Base-by-base conservation (phyloP, 108 stramenopile species). In the Hondaea fermentalgiana region DNA sequence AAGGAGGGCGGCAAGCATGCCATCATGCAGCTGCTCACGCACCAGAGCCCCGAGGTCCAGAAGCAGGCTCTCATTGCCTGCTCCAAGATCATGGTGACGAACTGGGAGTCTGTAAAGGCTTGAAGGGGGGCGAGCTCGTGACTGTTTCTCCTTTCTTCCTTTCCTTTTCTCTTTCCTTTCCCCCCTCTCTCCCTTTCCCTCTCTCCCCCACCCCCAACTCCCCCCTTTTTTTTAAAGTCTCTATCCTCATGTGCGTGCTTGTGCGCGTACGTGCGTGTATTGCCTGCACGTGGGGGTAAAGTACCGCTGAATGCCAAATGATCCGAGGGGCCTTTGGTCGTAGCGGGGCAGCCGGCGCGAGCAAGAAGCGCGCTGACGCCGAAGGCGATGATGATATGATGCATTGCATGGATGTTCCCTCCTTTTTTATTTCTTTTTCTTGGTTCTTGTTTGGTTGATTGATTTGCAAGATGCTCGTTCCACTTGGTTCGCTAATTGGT, bases 21-120 rank as follows among this genome's bases (percentile, higher is more conserved):
- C 88, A 94, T 97, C 72, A 97, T 99, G 97, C 91, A 93, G 28
- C 94, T 99, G 51, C 95, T 99, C 88, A 97, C 96, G 90, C 96
- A 96, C 92, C 95, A 96, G 44, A 97, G 97, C 89, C 91, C 92
- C 57, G 97, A 97, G 72, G 92, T 99, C 25, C 96, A 97, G 90
- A 95, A 97, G 88, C 97, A 98, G 91, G 98, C 98, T 44, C 88
- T 99, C 49, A 96, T 96, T 87, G 97, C 96, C 58, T 95, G 98
- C 21, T 97, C 97, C 57, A 99, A 99, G 95, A 96, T 99, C 90
- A 96, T 97, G 96, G 96, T 97, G 17, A 83, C 72, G 17, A 83
- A 83, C 49, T 83, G 72, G 89, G 88, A 64, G 35, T 51, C 72
- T 14, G 44, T 83, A 10, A 83, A 83, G 49, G 44, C 72, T 83